A percentile compares a stretch with the other conserved stretches of the same genome.
phyloP scores from a whole-genome alignment of 208 protist species.

The Crithidia mellificae region DNA sequence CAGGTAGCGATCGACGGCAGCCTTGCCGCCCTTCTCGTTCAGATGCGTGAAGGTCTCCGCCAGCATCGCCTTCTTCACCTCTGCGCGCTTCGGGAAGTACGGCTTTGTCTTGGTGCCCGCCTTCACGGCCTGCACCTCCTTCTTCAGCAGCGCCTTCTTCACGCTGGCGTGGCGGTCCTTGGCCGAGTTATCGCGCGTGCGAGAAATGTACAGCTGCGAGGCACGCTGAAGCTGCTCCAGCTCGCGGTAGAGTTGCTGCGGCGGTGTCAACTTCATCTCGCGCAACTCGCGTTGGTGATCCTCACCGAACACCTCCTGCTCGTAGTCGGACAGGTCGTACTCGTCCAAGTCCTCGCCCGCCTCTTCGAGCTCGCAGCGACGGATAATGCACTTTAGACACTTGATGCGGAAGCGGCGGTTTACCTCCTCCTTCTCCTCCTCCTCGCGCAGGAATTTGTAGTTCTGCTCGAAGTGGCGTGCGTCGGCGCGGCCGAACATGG shows the following conservation, averaged over 20 bases:
- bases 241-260: constrained; percentile 50
- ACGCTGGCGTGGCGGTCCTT: constrained; percentile 47
- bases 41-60: constrained; percentile 76
- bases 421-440: constrained; percentile 72
- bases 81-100: constrained; percentile 81
- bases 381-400: constrained; percentile 65
- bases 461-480: constrained; percentile 61
- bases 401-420: constrained; percentile 63
- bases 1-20: constrained; percentile 82
- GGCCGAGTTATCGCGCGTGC: constrained; percentile 40
- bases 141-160: constrained; percentile 60
- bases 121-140: constrained; percentile 75
- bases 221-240: constrained; percentile 70
- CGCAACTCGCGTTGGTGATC: constrained; percentile 65
- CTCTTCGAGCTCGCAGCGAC: constrained; percentile 72
- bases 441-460: constrained; percentile 82
- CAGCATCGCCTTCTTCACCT: constrained; percentile 70
- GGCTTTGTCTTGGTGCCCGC: constrained; percentile 63
- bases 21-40: constrained; percentile 73
- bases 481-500: constrained; percentile 55
- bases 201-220: constrained; percentile 64
- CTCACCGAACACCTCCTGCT: constrained; percentile 76
- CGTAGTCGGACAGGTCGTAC: constrained; percentile 81
- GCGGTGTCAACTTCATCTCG: constrained; percentile 58
- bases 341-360: constrained; percentile 71